Evolutionary conservation across 352 stramenopile species (phyloP), one percentile per base, ranked within the genome.

Genomic region (Phytophthora syringae): DNA sequence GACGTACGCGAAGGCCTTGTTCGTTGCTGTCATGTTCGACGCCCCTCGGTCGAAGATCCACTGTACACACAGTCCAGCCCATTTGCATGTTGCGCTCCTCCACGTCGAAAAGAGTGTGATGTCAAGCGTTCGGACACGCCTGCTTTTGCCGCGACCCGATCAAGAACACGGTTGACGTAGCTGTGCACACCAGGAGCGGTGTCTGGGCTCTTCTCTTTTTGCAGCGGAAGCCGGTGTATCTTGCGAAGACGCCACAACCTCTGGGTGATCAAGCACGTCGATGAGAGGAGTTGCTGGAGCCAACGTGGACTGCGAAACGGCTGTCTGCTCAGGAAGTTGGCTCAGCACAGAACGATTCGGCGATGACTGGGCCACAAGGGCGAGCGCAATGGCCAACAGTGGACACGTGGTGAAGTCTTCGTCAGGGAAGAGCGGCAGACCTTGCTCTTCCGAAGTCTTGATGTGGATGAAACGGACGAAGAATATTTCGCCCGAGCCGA

Each of bases 401-500:
- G 60, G 47, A 18, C 64, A 80, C 2, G 64, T 78, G 5, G 42
- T 18, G 12, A 69, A 56, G n/a, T 53, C 39, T n/a, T n/a, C n/a
- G 15, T 71, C 60, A 1, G 64, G 64, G 25, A 78, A 71, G 28
- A 80, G 39, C 3, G 64, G 72, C 0, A 84, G 32, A 0, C 53
- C 57, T 36, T 80, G 60, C 42, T 74, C 61, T 43, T 78, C 44
- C 0, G 54, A 64, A 0, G 68, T 74, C 56, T 80, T 83, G 28
- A 75, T 7, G 2, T 59, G 60, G 1, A 72, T 27, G 12, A 79
- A 76, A 13, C 51, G 57, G 0, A 76, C 20, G 44, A 79, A 76
- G 45, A 80, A 56, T 4, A 72, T 43, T 1, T 56, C 37, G n/a
- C 43, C 64, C 6, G 36, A 12, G 30, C 53, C 53, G 30, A 74